Base-by-base conservation (phyloP, 352 stramenopile genomes). In the Phytophthora podocarpi region DNA sequence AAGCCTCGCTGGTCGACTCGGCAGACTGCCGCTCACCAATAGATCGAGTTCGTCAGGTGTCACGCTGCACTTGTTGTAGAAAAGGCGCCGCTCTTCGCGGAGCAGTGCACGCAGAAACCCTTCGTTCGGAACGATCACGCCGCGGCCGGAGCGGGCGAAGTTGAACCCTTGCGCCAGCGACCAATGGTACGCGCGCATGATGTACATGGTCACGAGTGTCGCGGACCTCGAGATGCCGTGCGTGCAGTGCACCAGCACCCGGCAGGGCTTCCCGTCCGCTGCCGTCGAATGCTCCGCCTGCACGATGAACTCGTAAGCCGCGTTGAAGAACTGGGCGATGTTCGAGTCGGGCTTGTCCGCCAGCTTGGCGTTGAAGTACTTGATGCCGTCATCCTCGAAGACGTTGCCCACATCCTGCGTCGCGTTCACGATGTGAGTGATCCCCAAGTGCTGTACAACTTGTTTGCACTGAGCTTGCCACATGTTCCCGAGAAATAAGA, bases 401-500 rank as follows among this genome's bases (percentile, higher is more conserved):
- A 78, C 62, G 40, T 90, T 89, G 23, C 64, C 78, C n/a, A 83
- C 47, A 24, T 89, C 78, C 12, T 80, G 54, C 16, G 67, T 87
- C 1, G 80, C 79, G 37, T 90, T 90, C 18, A 92, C 72, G 51
- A 92, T 62, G 57, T 92, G 80, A 18, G 82, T 90, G 69, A 92
- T 90, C 11, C 76, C 71, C 42, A 92, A 68, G 46, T 88, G 67
- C 30, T 65, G 43, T 15, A 92, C 57, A 2, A 92, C 72, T 31
- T 82, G 59, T 18, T 70, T 59, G 6, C 64, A 87, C 42, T 75
- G 68, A 23, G 82, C 82, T 28, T 92, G 82, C 80, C 80, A 90
- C 76, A 85, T 85, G 51, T 90, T 92, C 23, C 82, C 82, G 15
- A 92, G 64, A 49, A 85, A 92, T 28, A 92, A 56, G 26, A 90